phyloP scores from a whole-genome alignment of 768 basidiomycete species.

The Chalciporus piperatus region DNA sequence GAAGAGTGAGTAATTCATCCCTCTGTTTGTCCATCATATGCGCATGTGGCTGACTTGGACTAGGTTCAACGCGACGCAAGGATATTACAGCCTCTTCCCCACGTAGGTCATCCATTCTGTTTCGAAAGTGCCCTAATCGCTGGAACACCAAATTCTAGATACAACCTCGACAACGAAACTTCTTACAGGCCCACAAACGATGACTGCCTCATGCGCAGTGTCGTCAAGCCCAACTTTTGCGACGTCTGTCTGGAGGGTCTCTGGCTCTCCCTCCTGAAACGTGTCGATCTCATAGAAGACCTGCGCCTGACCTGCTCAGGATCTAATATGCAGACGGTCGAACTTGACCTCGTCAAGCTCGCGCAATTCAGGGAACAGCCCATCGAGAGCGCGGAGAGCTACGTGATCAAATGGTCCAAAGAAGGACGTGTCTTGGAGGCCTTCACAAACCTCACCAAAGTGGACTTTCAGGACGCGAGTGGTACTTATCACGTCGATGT shows the following conservation, averaged over 20 bases:
- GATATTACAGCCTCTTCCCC: conserved; percentile 66
- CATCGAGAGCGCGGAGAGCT: conserved; percentile 41
- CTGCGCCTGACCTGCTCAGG: conserved; percentile 40
- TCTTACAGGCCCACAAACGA: conserved; percentile 81
- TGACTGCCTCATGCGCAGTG: conserved; percentile 77
- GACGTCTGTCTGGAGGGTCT: conserved; percentile 70
- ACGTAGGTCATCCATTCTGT: conserved; percentile 46
- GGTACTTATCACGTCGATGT: conserved; percentile 49
- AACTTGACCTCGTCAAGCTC: conserved; percentile 56
- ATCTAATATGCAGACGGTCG: conserved; percentile 35
- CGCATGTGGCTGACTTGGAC: not conserved
- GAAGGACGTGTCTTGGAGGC: conserved; percentile 42
- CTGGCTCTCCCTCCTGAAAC: conserved; percentile 62
- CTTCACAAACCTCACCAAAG: conserved; percentile 49
- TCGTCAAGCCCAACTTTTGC: conserved; percentile 71
- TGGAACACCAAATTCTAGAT: conserved; percentile 36
- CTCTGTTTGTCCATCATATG: not conserved
- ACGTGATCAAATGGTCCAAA: conserved; percentile 55
- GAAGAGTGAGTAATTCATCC: conserved; percentile 47
- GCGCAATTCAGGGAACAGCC: conserved; percentile 48
- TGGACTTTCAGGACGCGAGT: conserved; percentile 37
- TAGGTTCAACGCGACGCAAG: conserved; percentile 60
- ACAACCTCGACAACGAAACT: conserved; percentile 53
- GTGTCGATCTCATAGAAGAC: conserved; percentile 60
- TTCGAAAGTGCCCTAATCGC: not conserved